A percentile compares a stretch with the other conserved stretches of the same genome.
phyloP scores from a whole-genome alignment of 2,329 filamentous ascomycete species.

The Pestalotiopsis sp. region DNA sequence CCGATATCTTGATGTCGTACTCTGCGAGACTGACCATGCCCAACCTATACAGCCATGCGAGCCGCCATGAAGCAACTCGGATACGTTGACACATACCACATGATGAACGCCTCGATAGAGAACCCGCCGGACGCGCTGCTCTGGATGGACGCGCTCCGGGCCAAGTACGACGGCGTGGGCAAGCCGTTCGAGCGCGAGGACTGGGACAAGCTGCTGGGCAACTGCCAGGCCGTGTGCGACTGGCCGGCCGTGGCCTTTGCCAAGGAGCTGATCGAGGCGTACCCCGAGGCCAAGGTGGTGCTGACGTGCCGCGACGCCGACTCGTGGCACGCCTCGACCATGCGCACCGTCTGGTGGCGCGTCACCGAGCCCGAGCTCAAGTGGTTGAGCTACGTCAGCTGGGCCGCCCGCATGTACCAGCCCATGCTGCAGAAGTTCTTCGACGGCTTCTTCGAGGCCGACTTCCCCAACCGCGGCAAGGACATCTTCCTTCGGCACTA shows the following conservation, averaged over 20 bases:
- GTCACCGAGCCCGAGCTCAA: constrained; percentile 65
- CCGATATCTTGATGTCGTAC: neutral
- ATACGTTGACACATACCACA: constrained; percentile 72
- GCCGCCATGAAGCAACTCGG: constrained; percentile 68
- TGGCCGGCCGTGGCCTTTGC: constrained; percentile 71
- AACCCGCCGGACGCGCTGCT: constrained; percentile 69
- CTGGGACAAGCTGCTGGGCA: constrained; percentile 70
- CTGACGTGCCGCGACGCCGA: constrained; percentile 69
- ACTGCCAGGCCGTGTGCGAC: constrained; percentile 70
- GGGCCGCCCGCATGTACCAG: constrained; percentile 70
- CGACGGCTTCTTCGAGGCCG: constrained; percentile 68
- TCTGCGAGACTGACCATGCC: neutral
- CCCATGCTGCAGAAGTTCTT: constrained; percentile 74
- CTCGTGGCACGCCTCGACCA: constrained; percentile 62
- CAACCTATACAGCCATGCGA: constrained; percentile 53
- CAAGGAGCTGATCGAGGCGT: constrained; percentile 71
- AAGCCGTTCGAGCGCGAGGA: constrained; percentile 65
- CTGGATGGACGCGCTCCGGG: constrained; percentile 71
- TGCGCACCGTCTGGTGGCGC: constrained; percentile 71
- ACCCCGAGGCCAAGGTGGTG: constrained; percentile 74
- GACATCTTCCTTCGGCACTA: constrained; percentile 54
- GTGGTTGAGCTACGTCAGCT: constrained; percentile 59
- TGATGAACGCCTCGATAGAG: constrained; percentile 68
- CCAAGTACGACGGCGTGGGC: constrained; percentile 60
- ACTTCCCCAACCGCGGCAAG: constrained; percentile 69